Percentiles rank a stretch among this genome's conserved stretches.
These are phyloP conservation scores for Sequoiadendron giganteum DNA, from an alignment of 75 land plant genomes.

Conservation along the genomic window DNA sequence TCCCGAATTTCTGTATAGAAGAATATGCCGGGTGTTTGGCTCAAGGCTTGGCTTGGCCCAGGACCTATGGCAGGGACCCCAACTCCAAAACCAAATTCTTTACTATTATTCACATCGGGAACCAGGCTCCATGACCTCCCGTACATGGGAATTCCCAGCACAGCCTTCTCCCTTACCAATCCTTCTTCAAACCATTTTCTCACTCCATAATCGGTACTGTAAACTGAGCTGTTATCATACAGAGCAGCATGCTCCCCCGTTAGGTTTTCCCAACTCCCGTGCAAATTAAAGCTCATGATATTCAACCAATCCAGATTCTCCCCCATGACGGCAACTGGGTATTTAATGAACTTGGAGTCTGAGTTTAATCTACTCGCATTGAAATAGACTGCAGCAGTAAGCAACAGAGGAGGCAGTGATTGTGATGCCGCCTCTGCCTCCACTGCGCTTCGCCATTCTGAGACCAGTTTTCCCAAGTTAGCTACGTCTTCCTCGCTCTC, in stretches of 20 bases:
- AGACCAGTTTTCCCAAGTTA: slow-evolving; percentile 17
- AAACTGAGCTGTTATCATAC: slow-evolving; percentile 26
- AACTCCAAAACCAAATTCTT: slow-evolving; percentile 13
- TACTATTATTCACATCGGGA: slow-evolving; percentile 10
- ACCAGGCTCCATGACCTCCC: slow-evolving; percentile 59
- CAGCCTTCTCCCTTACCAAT: slow-evolving; percentile 26
- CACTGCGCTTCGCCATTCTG: slow-evolving; percentile 36
- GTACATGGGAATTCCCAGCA: slow-evolving; percentile 64
- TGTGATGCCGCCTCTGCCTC: background rate
- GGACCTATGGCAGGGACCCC: slow-evolving; percentile 51
- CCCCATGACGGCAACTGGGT: slow-evolving; percentile 37
- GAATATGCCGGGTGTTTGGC: background rate
- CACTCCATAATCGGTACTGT: slow-evolving; percentile 52
- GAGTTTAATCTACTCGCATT: background rate
- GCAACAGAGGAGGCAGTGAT: slow-evolving; percentile 16
- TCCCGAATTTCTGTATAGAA: slow-evolving; percentile 21
- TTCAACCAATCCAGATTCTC: slow-evolving; percentile 46
- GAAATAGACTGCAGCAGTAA: slow-evolving; percentile 41
- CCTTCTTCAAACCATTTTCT: slow-evolving; percentile 55
- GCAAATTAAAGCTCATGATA: slow-evolving; percentile 59
- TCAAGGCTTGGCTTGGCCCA: slow-evolving; percentile 9
- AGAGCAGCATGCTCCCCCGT: slow-evolving; percentile 61
- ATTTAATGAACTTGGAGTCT: background rate
- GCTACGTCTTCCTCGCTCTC: slow-evolving; percentile 18
- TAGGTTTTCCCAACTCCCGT: slow-evolving; percentile 47